Base-by-base conservation (phyloP, 495 filamentous ascomycete genomes). In the Bacidia rubella region DNA sequence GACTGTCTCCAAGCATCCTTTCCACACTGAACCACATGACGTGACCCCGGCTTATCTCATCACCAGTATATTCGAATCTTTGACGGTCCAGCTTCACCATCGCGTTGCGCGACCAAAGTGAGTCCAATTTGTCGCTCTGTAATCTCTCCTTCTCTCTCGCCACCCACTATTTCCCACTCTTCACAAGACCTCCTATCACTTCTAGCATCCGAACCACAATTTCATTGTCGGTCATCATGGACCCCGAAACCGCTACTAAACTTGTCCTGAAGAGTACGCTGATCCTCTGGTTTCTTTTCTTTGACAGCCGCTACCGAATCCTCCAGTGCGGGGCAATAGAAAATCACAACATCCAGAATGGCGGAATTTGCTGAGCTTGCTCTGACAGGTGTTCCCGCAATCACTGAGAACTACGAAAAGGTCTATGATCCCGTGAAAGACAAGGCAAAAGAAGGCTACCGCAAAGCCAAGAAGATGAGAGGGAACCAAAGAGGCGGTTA, bases 401-500 rank as follows among this genome's bases (percentile, higher is more conserved):
- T 54, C 32, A 32, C 61, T 26, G 54, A 63, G 19, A 53, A 63
- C 24, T 63, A 62, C 48, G 61, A 63, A 24, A 63, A 62, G 47
- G 61, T 58, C 42, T 60, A 55, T 49, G 55, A 63, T 51, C 61
- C 61, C 3, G 27, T 57, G 22, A 62, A 61, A 21, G 45, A 52
- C 1, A 56, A 59, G 41, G 57, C 57, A 9, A 54, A 59, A 27
- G 41, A 58, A 42, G 51, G 58, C 20, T 45, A 41, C 20, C 23
- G 58, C n/a, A 52, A 54, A 21, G 39, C 56, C 50, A 56, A 52
- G 47, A 51, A 46, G 21, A 52, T 50, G 51, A 35, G 53, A 4
- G 21, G 46, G 11, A 42, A 25, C 22, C 73, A 64, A 35, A 68
- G 57, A 17, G 67, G 68, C 15, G 71, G 71, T n/a, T 64, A 68